Percentiles rank a stretch among this genome's conserved stretches.
Evolutionary conservation across 768 basidiomycete species (phyloP).

Genomic region (Mycena haematopus): DNA sequence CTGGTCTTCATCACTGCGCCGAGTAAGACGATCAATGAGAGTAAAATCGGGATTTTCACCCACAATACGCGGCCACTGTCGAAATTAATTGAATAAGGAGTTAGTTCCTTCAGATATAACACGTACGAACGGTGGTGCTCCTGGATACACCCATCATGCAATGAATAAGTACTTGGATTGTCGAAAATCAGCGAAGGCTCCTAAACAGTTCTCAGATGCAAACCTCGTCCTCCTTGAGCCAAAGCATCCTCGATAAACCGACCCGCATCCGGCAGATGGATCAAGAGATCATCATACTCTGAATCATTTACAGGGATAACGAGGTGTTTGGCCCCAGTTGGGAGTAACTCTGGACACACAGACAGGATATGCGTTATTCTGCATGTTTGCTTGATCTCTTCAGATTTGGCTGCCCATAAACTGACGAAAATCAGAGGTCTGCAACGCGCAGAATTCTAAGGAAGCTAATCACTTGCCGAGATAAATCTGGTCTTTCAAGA

Average conservation of each 20-base stretch:
- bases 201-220: background rate
- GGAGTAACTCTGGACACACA: constrained; percentile 61
- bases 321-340: constrained; percentile 49
- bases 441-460: background rate
- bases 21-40: background rate
- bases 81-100: constrained; percentile 5
- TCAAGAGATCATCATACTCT: constrained; percentile 62
- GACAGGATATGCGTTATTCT: constrained; percentile 63
- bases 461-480: constrained; percentile 48
- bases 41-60: background rate
- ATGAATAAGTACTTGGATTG: constrained; percentile 62
- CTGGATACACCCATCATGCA: constrained; percentile 78
- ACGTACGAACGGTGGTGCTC: constrained; percentile 63
- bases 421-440: constrained; percentile 33
- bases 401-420: constrained; percentile 43
- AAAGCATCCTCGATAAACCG: constrained; percentile 69
- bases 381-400: constrained; percentile 36
- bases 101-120: constrained; percentile 43
- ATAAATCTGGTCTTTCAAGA: constrained; percentile 47
- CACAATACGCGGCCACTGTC: constrained; percentile 26
- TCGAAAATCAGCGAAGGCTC: background rate
- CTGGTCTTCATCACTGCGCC: constrained; percentile 57
- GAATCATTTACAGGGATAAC: constrained; percentile 50
- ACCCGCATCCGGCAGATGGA: constrained; percentile 66
- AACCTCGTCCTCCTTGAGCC: constrained; percentile 47